phyloP scores from a whole-genome alignment of 2,329 filamentous ascomycete species.

The Diplodia scrobiculata region DNA sequence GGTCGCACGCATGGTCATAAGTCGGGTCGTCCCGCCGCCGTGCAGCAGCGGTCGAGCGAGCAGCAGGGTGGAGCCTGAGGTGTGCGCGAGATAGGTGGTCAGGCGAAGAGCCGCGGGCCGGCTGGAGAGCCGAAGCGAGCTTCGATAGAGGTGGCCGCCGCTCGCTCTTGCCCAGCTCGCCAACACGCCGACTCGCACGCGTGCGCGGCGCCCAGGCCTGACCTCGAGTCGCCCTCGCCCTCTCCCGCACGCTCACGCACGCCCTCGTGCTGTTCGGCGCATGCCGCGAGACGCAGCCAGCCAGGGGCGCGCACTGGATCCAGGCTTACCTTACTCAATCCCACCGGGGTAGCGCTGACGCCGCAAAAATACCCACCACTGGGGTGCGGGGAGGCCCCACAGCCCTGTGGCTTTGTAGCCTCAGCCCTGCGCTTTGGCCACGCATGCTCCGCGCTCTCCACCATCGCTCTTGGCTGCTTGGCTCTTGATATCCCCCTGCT shows the following conservation, averaged over 20 bases:
- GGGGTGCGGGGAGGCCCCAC: conserved; percentile 2
- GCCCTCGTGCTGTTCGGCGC: neutral
- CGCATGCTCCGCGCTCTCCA: neutral
- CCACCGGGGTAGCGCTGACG: conserved; percentile 13
- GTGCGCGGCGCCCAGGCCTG: no score
- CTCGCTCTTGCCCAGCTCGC: neutral
- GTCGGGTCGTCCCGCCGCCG: conserved; percentile 19
- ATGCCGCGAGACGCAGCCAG: neutral
- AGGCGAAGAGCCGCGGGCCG: neutral
- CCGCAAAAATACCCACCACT: conserved; percentile 21
- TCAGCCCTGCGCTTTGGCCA: conserved; percentile 10
- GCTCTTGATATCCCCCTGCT: neutral
- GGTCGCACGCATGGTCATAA: conserved; percentile 1
- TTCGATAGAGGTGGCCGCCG: neutral
- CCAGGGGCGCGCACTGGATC: neutral
- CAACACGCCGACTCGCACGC: neutral
- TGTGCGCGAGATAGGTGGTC: neutral
- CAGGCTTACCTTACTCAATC: conserved; percentile 1
- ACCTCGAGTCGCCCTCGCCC: neutral
- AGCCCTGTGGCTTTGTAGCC: conserved; percentile 7
- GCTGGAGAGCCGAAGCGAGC: conserved; percentile 16
- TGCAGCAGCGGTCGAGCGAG: neutral
- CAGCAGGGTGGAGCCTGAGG: neutral
- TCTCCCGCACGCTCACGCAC: neutral
- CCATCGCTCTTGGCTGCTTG: neutral